Conservation (phyloP, 2,329 filamentous ascomycete species). For the Cylindrodendrum hubeiense region DNA sequence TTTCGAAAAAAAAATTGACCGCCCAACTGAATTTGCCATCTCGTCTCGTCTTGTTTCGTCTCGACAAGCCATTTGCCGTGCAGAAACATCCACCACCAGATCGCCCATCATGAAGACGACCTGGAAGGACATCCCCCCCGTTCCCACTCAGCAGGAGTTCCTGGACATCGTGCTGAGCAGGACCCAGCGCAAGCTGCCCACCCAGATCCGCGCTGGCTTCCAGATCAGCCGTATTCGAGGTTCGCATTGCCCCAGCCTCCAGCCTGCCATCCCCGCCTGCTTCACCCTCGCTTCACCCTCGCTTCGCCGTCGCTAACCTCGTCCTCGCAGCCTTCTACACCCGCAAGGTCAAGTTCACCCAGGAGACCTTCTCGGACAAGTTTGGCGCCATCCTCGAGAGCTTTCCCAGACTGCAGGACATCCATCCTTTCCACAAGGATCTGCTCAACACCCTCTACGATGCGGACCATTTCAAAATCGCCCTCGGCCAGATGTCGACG, state of each 20-base stretch:
- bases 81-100: conserved; percentile 27
- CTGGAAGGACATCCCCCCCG: conserved; percentile 85
- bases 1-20: conserved; percentile 51
- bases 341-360: conserved; percentile 97
- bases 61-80: background rate
- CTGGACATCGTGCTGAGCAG: conserved; percentile 96
- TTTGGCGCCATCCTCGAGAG: conserved; percentile 90
- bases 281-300: background rate
- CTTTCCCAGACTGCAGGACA: conserved; percentile 92
- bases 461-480: conserved; percentile 97
- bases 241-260: conserved; percentile 34
- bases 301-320: conserved; percentile 2
- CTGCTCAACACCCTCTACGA: conserved; percentile 97
- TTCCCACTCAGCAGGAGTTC: conserved; percentile 94
- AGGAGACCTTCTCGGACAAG: conserved; percentile 97
- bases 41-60: conserved; percentile 9
- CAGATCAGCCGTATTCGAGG: conserved; percentile 90
- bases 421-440: conserved; percentile 89
- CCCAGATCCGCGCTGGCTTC: conserved; percentile 95
- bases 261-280: background rate
- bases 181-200: conserved; percentile 92
- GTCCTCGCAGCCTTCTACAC: conserved; percentile 84
- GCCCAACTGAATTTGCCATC: conserved; percentile 42
- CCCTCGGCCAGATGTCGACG: conserved; percentile 94
- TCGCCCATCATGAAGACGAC: conserved; percentile 69